Conservation (phyloP, 192 early-diverging fungal species). For the Coemansia sp. region DNA sequence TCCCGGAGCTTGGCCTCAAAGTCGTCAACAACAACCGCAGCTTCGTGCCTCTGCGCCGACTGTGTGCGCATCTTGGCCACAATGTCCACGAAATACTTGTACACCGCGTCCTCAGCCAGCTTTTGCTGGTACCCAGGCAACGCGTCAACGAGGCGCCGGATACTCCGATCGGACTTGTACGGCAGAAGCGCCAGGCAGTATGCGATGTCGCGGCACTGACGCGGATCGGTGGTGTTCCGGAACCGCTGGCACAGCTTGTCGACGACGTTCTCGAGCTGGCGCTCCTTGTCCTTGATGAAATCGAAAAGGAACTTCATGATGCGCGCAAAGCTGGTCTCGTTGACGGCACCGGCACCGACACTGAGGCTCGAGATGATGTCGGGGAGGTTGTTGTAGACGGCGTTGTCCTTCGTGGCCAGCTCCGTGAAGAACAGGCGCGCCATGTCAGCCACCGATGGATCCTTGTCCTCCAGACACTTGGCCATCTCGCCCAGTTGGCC, state of each 20-base stretch:
- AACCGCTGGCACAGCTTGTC: conserved; percentile 97
- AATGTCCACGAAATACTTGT: conserved; percentile 86
- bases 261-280: conserved; percentile 90
- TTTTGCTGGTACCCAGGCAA: conserved; percentile 90
- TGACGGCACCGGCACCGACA: conserved; percentile 62
- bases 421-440: conserved; percentile 96
- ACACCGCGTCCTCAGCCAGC: conserved; percentile 79
- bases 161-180: conserved; percentile 82
- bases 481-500: conserved; percentile 99
- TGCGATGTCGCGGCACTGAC: conserved; percentile 89
- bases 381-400: conserved; percentile 98
- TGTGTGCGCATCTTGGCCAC: conserved; percentile 68
- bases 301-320: conserved; percentile 97
- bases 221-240: conserved; percentile 68
- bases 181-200: conserved; percentile 89
- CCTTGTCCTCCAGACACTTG: conserved; percentile 89
- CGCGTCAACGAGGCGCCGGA: conserved; percentile 81
- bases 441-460: conserved; percentile 86
- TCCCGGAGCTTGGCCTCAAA: conserved; percentile 79
- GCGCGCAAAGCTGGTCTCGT: conserved; percentile 79
- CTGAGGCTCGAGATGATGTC: conserved; percentile 97
- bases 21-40: conserved; percentile 81
- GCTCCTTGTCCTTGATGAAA: conserved; percentile 90
- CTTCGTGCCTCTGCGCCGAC: conserved; percentile 67
- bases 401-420: conserved; percentile 93